Percentiles rank a stretch among this genome's conserved stretches.
Evolutionary conservation across 1,139 yeast species (phyloP).

Genomic region (Nakaseomyces nivariensis): DNA sequence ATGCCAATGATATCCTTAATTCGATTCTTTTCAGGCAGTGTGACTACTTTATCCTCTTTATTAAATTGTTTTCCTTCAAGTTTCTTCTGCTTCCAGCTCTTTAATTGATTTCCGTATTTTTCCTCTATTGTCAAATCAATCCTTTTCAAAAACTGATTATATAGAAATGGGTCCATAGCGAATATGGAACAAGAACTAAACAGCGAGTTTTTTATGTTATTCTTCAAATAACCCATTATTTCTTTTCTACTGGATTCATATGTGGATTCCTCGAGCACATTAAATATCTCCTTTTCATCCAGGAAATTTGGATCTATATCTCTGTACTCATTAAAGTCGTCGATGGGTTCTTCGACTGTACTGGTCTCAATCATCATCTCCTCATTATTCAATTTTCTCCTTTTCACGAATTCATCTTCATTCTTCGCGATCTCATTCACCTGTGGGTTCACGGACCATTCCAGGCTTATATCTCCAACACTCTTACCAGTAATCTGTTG

Average conservation of each 20-base stretch:
- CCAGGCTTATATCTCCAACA: constrained; percentile 12
- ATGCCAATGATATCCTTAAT: constrained; percentile 15
- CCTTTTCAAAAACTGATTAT: constrained; percentile 1
- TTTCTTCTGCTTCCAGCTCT: background rate
- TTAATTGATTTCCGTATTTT: background rate
- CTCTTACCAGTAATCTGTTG: constrained; percentile 24
- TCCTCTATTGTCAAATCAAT: background rate
- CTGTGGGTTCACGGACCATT: constrained; percentile 1
- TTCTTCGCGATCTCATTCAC: background rate
- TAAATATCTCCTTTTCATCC: constrained; percentile 3
- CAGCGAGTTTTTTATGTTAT: background rate
- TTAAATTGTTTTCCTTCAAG: constrained; percentile 4
- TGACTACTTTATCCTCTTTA: constrained; percentile 5
- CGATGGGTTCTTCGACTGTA: background rate
- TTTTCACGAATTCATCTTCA: constrained; percentile 1
- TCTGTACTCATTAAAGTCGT: constrained; percentile 2
- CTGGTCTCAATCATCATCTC: background rate
- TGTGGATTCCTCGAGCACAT: background rate
- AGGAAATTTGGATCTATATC: constrained; percentile 5
- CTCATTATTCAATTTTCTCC: constrained; percentile 9
- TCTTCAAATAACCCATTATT: background rate
- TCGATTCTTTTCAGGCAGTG: constrained; percentile 13
- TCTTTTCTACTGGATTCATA: background rate
- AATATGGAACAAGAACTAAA: background rate
- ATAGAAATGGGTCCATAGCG: background rate